These are phyloP conservation scores for Phytophthora fragariaefolia DNA, from an alignment of 352 stramenopile species.

Conservation along the genomic window DNA sequence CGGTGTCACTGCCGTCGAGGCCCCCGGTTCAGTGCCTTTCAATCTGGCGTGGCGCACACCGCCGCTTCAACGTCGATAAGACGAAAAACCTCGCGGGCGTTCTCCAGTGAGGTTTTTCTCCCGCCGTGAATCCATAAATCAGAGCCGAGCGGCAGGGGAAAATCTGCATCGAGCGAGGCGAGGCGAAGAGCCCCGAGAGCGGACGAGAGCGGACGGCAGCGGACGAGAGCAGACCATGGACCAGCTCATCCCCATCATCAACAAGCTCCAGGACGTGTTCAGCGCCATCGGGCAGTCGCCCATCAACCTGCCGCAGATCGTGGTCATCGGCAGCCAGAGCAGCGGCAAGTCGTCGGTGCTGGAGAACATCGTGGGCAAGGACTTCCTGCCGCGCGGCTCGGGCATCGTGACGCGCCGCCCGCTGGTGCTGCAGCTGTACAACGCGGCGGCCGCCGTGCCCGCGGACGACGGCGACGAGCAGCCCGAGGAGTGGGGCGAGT, in stretches of 20 bases:
- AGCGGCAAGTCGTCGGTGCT: slow-evolving; percentile 97
- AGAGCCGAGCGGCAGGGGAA: slow-evolving; percentile 14
- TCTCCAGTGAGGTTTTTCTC: slow-evolving; percentile 18
- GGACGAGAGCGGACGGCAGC: no score
- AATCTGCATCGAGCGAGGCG: no score
- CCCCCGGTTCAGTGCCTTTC: no score
- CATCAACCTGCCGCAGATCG: slow-evolving; percentile 98
- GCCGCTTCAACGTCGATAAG: neutral
- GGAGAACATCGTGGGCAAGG: slow-evolving; percentile 95
- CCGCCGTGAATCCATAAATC: slow-evolving; percentile 26
- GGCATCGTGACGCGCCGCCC: slow-evolving; percentile 99
- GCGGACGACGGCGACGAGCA: slow-evolving; percentile 38
- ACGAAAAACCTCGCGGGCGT: slow-evolving; percentile 9
- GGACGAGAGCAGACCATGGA: slow-evolving; percentile 87
- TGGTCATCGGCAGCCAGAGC: slow-evolving; percentile 97
- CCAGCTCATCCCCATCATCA: slow-evolving; percentile 99
- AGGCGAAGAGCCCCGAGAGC: no score
- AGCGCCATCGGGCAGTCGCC: slow-evolving; percentile 94
- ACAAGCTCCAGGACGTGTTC: slow-evolving; percentile 99
- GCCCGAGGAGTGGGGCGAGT: slow-evolving; percentile 97
- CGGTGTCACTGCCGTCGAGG: no score
- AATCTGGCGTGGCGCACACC: slow-evolving; percentile 21
- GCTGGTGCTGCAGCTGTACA: slow-evolving; percentile 98
- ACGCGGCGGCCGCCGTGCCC: slow-evolving; percentile 57
- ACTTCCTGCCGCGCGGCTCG: slow-evolving; percentile 96